A percentile compares a stretch with the other conserved stretches of the same genome.
phyloP scores from a whole-genome alignment of 805 yeast genomes.

The Saturnispora silvae region DNA sequence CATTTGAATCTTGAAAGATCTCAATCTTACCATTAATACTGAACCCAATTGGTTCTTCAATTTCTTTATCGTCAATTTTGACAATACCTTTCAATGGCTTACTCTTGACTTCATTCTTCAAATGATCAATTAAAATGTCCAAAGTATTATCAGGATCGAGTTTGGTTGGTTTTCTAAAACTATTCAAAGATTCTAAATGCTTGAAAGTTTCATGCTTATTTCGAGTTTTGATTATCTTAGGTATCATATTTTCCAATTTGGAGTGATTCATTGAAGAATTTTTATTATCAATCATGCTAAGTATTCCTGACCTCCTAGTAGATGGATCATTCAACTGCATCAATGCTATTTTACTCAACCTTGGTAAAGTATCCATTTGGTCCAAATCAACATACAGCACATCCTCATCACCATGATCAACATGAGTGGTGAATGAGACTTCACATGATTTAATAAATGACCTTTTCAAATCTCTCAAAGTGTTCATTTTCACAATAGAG shows the following conservation, averaged over 20 bases:
- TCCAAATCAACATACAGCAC: slow-evolving; percentile 12
- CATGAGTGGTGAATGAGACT: slow-evolving; percentile 23
- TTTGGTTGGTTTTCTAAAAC: neutral
- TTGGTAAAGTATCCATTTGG: slow-evolving; percentile 8
- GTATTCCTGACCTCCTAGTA: slow-evolving; percentile 31
- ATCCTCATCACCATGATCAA: neutral
- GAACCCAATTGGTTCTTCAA: slow-evolving; percentile 29
- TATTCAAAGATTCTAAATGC: slow-evolving; percentile 1
- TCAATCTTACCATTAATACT: slow-evolving; percentile 38
- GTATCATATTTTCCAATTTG: slow-evolving; percentile 2
- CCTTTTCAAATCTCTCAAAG: slow-evolving; percentile 26
- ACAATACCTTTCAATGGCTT: slow-evolving; percentile 26
- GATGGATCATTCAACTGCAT: slow-evolving; percentile 30
- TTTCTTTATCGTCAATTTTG: slow-evolving; percentile 12
- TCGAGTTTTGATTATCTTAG: neutral
- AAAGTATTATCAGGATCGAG: slow-evolving; percentile 6
- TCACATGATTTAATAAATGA: slow-evolving; percentile 23
- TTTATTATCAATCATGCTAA: slow-evolving; percentile 22
- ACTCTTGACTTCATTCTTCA: slow-evolving; percentile 21
- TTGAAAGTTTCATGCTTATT: neutral
- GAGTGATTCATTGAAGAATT: slow-evolving; percentile 10
- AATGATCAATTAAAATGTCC: slow-evolving; percentile 19
- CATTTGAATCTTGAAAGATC: slow-evolving; percentile 38
- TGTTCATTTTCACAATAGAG: slow-evolving; percentile 16
- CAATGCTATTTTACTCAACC: slow-evolving; percentile 30